A percentile compares a stretch with the other conserved stretches of the same genome.
Evolutionary conservation across 441 rosid genomes (phyloP).

Genomic region (Adansonia madagascariensis): DNA sequence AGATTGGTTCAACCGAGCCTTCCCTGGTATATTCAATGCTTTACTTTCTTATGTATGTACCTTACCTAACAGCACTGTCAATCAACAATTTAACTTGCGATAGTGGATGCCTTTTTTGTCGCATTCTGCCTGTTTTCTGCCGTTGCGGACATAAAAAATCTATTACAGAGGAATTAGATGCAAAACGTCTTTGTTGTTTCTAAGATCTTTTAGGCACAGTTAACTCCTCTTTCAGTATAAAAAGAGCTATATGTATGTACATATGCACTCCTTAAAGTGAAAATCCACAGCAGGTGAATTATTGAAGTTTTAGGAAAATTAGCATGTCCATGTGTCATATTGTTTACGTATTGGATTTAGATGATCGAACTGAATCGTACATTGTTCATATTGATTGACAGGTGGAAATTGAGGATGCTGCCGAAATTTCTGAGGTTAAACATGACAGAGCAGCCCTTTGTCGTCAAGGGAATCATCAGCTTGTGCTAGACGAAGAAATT

Average conservation of each 20-base stretch:
- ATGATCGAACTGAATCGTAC: neutral
- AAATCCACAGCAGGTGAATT: neutral
- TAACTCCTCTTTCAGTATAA: neutral
- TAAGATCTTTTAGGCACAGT: neutral
- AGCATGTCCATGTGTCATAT: neutral
- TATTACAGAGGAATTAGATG: neutral
- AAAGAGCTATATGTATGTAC: neutral
- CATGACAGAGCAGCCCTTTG: constrained; percentile 27
- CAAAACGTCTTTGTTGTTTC: neutral
- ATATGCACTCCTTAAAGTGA: neutral
- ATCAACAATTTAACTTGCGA: no score
- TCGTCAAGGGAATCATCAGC: constrained; percentile 42
- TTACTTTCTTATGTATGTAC: neutral
- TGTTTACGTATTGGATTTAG: neutral
- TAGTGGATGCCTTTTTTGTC: no score
- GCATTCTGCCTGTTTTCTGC: no score
- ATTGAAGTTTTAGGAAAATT: neutral
- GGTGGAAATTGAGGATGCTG: constrained; percentile 30
- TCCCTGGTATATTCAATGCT: constrained; percentile 26
- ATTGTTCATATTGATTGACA: constrained; percentile 22
- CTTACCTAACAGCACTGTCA: no score
- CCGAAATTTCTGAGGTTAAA: neutral
- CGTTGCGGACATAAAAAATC: no score
- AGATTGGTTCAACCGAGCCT: constrained; percentile 24
- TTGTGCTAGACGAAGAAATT: constrained; percentile 62